Conservation (phyloP, 2,329 filamentous ascomycete genomes). For the Plectosphaerella plurivora region DNA sequence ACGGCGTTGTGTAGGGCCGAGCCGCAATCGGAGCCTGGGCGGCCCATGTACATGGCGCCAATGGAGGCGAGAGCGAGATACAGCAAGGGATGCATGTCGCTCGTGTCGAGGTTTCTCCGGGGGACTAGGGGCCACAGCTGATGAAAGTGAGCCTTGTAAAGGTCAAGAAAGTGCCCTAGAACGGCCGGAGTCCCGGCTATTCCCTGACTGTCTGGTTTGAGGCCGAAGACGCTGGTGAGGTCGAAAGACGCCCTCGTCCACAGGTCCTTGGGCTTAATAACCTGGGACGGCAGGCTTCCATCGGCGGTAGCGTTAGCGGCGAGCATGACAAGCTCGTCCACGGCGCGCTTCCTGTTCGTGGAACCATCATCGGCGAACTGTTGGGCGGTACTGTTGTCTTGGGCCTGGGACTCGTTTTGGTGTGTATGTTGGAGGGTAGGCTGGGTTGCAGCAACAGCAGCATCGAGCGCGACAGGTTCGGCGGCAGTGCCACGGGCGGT, state of each 20-base stretch:
- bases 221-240: neutral
- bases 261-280: no score
- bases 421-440: no score
- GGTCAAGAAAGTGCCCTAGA: neutral
- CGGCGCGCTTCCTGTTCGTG: neutral
- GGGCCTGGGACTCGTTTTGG: no score
- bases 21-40: neutral
- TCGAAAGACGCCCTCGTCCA: neutral
- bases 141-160: neutral
- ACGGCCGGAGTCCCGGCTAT: neutral
- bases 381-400: no score
- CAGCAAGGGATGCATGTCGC: neutral
- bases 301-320: no score
- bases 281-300: no score
- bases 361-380: no score
- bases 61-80: neutral
- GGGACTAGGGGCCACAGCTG: constrained; percentile 1
- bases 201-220: neutral
- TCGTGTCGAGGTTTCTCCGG: neutral
- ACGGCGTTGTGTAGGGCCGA: neutral
- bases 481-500: no score
- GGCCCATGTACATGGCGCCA: constrained; percentile 1
- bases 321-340: neutral
- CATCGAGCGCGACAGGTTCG: no score
- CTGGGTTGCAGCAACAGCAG: no score